Evolutionary conservation across 2,329 filamentous ascomycete genomes (phyloP), one percentile per base, ranked within the genome.

Genomic region (Ophiocordyceps camponoti-saundersi): DNA sequence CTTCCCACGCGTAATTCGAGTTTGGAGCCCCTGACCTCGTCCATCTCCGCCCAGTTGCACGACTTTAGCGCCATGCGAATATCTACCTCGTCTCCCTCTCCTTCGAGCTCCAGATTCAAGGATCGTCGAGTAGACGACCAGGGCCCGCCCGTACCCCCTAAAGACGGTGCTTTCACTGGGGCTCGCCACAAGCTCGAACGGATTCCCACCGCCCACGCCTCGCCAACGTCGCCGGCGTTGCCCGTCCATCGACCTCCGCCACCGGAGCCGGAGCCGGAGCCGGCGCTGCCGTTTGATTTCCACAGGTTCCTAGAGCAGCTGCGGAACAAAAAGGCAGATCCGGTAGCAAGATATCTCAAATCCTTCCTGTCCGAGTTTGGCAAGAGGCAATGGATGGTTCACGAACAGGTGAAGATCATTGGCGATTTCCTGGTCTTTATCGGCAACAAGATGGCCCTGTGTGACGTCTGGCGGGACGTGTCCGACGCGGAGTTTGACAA

Each of bases 361-460:
- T 96, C 92, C 0, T 98, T 98, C 57, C 68, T 98, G 29, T 80
- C 79, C 44, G 93, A 98, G 62, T 98, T 98, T 64, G 86, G 80
- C 34, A 98, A 96, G 68, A 86, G 89, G 55, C 92, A 96, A 64
- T 98, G 92, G 92, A 94, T 95, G 85, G 92, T 95, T 7, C 92
- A 98, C 61, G 92, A 98, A 65, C 92, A 98, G 63, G 92, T 96
- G 60, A 98, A 98, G 66, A 96, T 98, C 51, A 95, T 98, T 50
- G 80, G 86, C 53, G 93, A 98, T 61, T 98, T 98, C 55, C 70
- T 98, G 44, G 80, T 88, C 42, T 98, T 98, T 58, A 98, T 98
- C 52, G 85, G 85, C 47, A 95, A 95, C 66, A 96, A 96, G 68
- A 98, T 98, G 93, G 87, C 83, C 15, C 77, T 87, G 53, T 98